These are phyloP conservation scores for Ramaria sp. DNA, from an alignment of 768 basidiomycete species.

Conservation along the genomic window DNA sequence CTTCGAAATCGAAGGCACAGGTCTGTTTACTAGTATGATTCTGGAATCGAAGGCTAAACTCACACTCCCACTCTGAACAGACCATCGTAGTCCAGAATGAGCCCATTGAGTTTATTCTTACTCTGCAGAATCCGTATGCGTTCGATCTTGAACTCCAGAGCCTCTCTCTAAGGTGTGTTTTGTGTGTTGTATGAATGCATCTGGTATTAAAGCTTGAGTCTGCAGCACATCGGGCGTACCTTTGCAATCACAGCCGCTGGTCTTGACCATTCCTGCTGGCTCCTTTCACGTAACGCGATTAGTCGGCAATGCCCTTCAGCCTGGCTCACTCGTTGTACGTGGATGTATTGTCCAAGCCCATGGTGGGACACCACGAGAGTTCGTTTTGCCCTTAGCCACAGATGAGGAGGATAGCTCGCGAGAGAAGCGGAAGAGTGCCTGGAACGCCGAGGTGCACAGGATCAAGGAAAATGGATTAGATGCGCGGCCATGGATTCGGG, in stretches of 20 bases:
- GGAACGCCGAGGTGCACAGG: slow-evolving; percentile 6
- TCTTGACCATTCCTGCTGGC: slow-evolving; percentile 61
- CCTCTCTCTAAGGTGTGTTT: slow-evolving; percentile 62
- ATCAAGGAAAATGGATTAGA: slow-evolving; percentile 44
- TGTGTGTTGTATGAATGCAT: not conserved
- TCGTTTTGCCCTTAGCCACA: slow-evolving; percentile 64
- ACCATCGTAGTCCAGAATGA: slow-evolving; percentile 75
- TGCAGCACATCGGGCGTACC: slow-evolving; percentile 70
- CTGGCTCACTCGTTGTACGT: slow-evolving; percentile 60
- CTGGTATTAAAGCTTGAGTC: slow-evolving; percentile 6
- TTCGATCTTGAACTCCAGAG: slow-evolving; percentile 86
- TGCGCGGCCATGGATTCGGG: slow-evolving; percentile 51
- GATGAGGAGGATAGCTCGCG: slow-evolving; percentile 45
- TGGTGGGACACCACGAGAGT: slow-evolving; percentile 60
- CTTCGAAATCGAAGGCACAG: slow-evolving; percentile 38
- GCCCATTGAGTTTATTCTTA: slow-evolving; percentile 67
- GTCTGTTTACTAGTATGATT: slow-evolving; percentile 25
- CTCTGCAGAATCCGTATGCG: slow-evolving; percentile 83
- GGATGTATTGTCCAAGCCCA: slow-evolving; percentile 74
- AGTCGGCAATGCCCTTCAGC: slow-evolving; percentile 48
- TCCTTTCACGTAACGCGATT: slow-evolving; percentile 67
- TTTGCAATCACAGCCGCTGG: slow-evolving; percentile 55
- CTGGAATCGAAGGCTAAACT: not conserved
- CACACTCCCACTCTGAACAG: slow-evolving; percentile 32
- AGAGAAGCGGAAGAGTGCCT: slow-evolving; percentile 20